phyloP scores from a whole-genome alignment of 257 asterid genomes.

The Linderniella brevidens region DNA sequence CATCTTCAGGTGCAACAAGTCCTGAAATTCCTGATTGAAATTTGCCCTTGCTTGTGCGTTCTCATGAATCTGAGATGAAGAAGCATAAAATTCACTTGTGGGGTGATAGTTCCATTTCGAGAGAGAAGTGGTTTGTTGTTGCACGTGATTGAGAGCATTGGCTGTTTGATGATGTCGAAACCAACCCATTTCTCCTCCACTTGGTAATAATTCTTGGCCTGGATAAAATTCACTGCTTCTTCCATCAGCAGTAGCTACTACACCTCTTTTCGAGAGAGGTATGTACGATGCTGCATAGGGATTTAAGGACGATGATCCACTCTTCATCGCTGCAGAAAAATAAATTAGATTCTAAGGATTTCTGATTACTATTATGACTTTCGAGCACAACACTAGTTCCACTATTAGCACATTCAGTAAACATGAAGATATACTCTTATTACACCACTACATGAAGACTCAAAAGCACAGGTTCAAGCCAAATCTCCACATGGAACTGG shows the following conservation, averaged over 20 bases:
- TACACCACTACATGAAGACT: no score
- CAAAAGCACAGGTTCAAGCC: no score
- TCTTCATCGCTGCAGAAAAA: constrained; percentile 24
- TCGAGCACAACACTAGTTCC: no score
- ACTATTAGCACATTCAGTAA: no score
- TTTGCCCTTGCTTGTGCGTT: constrained; percentile 20
- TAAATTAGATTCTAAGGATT: not conserved
- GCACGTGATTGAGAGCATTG: constrained; percentile 12
- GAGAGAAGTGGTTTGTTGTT: constrained; percentile 9
- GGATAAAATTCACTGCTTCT: constrained; percentile 12
- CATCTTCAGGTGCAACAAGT: constrained; percentile 54
- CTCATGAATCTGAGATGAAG: constrained; percentile 27
- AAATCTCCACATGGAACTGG: no score
- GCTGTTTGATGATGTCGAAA: constrained; percentile 22
- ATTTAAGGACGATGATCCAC: constrained; percentile 32
- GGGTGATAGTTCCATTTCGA: constrained; percentile 22
- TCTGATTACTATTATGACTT: no score
- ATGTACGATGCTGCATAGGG: constrained; percentile 49
- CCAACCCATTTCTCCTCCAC: constrained; percentile 16
- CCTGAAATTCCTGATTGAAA: constrained; percentile 30
- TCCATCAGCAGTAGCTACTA: constrained; percentile 9
- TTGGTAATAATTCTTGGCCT: constrained; percentile 13
- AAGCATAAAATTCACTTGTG: constrained; percentile 26
- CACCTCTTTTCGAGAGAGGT: constrained; percentile 37
- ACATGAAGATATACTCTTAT: no score